Base-by-base conservation (phyloP, 305 asterid species). In the Fraxinus platypoda region DNA sequence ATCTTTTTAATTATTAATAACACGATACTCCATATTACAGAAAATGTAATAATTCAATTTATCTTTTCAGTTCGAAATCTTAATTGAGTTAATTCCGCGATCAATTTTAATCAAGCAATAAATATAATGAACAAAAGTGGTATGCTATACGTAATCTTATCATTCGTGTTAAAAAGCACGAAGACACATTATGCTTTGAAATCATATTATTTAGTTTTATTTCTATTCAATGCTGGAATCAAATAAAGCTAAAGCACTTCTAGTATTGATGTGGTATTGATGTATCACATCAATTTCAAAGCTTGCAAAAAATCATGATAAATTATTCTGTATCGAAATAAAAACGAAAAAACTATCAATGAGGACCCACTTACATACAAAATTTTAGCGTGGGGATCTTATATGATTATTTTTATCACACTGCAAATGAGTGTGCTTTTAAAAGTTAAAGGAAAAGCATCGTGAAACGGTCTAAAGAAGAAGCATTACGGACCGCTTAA, bases 361-460 rank as follows among this genome's bases (percentile, higher is more conserved):
- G 21, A 52, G 68, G 68, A 57, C 66, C 66, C 26, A 19, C 19
- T 2, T n/a, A 6, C 11, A 6, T 15, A 17, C 21, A 15, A 1
- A 17, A n/a, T 52, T 19, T 57, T 57, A 66, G 74, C 0, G n/a
- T 31, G 74, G 13, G 23, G 41, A 30, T 30, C 25, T 6, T 4
- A 31, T 19, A 5, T 15, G 43, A 71, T 71, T 71, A 71, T 15
- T 71, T 71, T 71, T 28, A 71, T 15, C 25, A 15, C 43, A 31
- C 38, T 15, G 6, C n/a, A 31, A 31, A 30, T 71, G 11, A 71
- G 23, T 30, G 38, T n/a, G 38, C 75, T 12, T 71, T 71, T 15
- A 30, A 71, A 71, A 71, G 75, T 15, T 43, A 6, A 31, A 31
- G 41, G 41, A 81, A 81, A 76, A 76, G 81, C 71, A 75, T 21